phyloP scores from a whole-genome alignment of 108 stramenopile genomes.

The Nitzschia sp. region DNA sequence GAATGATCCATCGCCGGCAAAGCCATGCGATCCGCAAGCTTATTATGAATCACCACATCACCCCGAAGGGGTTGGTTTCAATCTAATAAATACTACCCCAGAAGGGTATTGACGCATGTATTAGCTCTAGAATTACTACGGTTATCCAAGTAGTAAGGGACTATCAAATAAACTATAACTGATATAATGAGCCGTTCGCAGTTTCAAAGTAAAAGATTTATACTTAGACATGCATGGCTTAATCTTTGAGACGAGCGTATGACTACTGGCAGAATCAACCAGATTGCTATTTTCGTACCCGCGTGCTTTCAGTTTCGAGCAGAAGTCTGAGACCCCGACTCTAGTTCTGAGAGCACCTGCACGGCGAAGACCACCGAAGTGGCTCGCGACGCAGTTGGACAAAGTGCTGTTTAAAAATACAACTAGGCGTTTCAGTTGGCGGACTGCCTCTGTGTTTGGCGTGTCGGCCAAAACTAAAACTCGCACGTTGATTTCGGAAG shows the following conservation, averaged over 20 bases:
- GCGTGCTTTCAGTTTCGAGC: neutral
- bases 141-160: constrained; percentile 98
- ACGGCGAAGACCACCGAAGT: neutral
- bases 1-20: constrained; percentile 88
- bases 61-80: constrained; percentile 90
- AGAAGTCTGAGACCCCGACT: too few species aligned
- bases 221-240: constrained; percentile 99
- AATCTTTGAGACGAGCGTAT: constrained; percentile 99
- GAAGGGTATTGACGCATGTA: constrained; percentile 91
- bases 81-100: constrained; percentile 95
- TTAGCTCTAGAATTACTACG: constrained; percentile 99
- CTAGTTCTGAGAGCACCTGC: neutral
- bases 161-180: constrained; percentile 99
- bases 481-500: neutral
- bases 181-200: constrained; percentile 99
- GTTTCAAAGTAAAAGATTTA: constrained; percentile 89
- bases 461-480: neutral
- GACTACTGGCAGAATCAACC: constrained; percentile 99
- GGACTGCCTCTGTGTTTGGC: neutral
- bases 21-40: constrained; percentile 87
- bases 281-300: constrained; percentile 80
- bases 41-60: constrained; percentile 95
- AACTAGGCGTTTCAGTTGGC: neutral
- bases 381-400: neutral
- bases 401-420: neutral